These are phyloP conservation scores for Trichomonas vaginalis DNA, from an alignment of 208 protist genomes.

Conservation along the genomic window DNA sequence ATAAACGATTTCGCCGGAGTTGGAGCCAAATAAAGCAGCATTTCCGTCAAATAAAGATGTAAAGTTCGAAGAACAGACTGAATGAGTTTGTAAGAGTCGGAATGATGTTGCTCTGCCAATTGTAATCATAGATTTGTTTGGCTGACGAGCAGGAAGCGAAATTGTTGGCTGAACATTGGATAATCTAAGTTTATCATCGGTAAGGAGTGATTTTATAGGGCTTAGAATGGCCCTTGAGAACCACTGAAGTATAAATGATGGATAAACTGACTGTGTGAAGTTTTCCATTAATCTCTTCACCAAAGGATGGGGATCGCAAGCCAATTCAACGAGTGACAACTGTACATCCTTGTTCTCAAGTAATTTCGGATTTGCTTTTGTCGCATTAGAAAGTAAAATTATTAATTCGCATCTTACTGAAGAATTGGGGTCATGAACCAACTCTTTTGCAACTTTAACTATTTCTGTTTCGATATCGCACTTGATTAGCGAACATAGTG, in stretches of 20 bases:
- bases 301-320: not conserved
- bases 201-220: not conserved
- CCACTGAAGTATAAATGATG: not conserved
- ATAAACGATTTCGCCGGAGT: not conserved
- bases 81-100: not conserved
- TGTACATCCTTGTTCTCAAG: not conserved
- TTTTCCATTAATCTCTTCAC: not conserved
- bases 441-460: too few species aligned
- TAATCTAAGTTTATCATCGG: too few species aligned
- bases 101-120: too few species aligned
- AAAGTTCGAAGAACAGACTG: not conserved
- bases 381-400: not conserved
- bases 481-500: not conserved
- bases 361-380: not conserved
- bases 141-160: not conserved
- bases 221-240: not conserved
- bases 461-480: not conserved
- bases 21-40: not conserved
- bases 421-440: not conserved
- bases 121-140: not conserved
- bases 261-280: not conserved
- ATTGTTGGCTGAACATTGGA: not conserved
- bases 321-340: not conserved
- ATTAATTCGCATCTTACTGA: not conserved
- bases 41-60: not conserved